Conservation (phyloP, 1,284 basidiomycete genomes). For the Neonothopanus nambi region DNA sequence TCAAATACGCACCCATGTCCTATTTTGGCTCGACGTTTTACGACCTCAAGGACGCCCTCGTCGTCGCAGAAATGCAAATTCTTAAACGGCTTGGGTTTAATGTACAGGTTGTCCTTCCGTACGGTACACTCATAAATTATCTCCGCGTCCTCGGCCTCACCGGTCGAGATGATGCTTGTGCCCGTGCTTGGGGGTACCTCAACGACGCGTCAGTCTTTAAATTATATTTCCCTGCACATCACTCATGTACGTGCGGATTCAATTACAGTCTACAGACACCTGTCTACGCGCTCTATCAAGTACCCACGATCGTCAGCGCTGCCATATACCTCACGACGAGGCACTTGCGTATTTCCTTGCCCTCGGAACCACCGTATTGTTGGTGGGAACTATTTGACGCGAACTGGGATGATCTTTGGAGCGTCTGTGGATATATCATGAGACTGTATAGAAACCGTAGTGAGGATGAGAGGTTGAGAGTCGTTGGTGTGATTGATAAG, state of each 20-base stretch:
- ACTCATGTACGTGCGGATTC: slow-evolving; percentile 13
- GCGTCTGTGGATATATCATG: slow-evolving; percentile 78
- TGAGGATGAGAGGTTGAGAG: slow-evolving; percentile 41
- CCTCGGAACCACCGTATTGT: slow-evolving; percentile 60
- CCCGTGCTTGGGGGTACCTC: slow-evolving; percentile 84
- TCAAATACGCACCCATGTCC: slow-evolving; percentile 80
- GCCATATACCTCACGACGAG: slow-evolving; percentile 79
- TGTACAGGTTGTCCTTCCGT: slow-evolving; percentile 87
- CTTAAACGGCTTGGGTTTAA: slow-evolving; percentile 92
- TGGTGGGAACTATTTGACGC: slow-evolving; percentile 93
- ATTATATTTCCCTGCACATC: slow-evolving; percentile 6
- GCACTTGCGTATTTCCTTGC: slow-evolving; percentile 69
- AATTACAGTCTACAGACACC: slow-evolving; percentile 80
- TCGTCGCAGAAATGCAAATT: slow-evolving; percentile 97
- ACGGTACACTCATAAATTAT: slow-evolving; percentile 95
- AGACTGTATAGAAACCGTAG: slow-evolving; percentile 63
- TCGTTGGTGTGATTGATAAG: slow-evolving; percentile 61
- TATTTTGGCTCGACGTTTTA: slow-evolving; percentile 86
- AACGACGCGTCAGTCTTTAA: slow-evolving; percentile 77
- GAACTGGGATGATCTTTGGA: slow-evolving; percentile 82
- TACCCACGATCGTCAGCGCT: slow-evolving; percentile 87
- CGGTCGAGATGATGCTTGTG: slow-evolving; percentile 63
- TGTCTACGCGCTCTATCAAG: slow-evolving; percentile 84
- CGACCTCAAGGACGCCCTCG: slow-evolving; percentile 86
- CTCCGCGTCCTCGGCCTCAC: slow-evolving; percentile 86